Base-by-base conservation (phyloP, 805 yeast species). In the Nakazawaea laoshanensis region DNA sequence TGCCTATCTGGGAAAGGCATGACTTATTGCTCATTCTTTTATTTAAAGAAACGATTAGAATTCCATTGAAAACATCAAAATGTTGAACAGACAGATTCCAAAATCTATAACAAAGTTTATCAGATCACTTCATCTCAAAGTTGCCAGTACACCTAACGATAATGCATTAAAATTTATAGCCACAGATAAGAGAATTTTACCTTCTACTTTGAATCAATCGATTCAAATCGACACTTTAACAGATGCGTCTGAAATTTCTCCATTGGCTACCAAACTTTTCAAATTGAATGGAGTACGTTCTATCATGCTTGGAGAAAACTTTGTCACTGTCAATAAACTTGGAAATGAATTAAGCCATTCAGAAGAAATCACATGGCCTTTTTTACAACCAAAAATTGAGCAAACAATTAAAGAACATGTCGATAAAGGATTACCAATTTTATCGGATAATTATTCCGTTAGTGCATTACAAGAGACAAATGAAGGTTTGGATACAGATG, bases 231-330 rank as follows among this genome's bases (percentile, higher is more conserved):
- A 71, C 7, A 61, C 69, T 12, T 47, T 73, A 5, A 53, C 68
- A n/a, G 75, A 67, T 36, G 77, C 78, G 0, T 58, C 62, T 14
- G 67, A 65, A 8, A 65, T 61, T 43, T 79, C 88, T 0, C 84
- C 82, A 7, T 55, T 81, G 30, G 86, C 86, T 1, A 54, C 67
- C 25, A 65, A 67, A 39, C 50, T 81, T 18, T 77, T 79, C 64
- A 65, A 67, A 41, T 36, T 73, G 15, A 59, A 75, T 44, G 83
- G 81, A 1, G 81, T 81, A n/a, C 74, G 64, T 43, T 74, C 85
- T 0, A 57, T 82, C 13, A 70, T 82, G 76, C 70, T 82, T 43
- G 89, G 89, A 13, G 70, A 70, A n/a, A 70, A 80, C 46, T 82
- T 82, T 43, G 55, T 82, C 33, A 79, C 89, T 0, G 74, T 82